Conservation (phyloP, 805 yeast species). For the Nakazawaea holstii region DNA sequence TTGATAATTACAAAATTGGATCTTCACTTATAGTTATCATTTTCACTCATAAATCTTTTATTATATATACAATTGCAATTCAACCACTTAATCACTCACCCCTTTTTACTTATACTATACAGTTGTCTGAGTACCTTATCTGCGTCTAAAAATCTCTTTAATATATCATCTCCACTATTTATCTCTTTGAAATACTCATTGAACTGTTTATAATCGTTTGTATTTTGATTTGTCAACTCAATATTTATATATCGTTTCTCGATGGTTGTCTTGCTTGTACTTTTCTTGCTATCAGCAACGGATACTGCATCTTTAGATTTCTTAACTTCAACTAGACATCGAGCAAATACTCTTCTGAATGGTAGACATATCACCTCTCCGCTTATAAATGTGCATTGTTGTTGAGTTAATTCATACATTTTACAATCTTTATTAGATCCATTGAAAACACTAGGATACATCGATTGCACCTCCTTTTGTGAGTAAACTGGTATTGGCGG, state of each 20-base stretch:
- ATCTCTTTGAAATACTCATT: slow-evolving; percentile 10
- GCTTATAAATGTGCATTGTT: slow-evolving; percentile 41
- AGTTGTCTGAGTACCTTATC: slow-evolving; percentile 22
- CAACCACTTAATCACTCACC: too few species aligned
- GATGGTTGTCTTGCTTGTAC: background rate
- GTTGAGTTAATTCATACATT: slow-evolving; percentile 38
- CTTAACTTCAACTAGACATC: slow-evolving; percentile 29
- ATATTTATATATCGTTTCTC: slow-evolving; percentile 15
- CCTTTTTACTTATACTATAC: background rate
- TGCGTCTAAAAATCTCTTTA: slow-evolving; percentile 25
- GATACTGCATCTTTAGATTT: slow-evolving; percentile 9
- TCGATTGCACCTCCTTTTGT: slow-evolving; percentile 27
- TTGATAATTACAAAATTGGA: too few species aligned
- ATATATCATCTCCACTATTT: slow-evolving; percentile 9
- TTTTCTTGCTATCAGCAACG: background rate
- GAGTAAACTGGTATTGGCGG: slow-evolving; percentile 44
- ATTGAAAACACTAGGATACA: slow-evolving; percentile 21
- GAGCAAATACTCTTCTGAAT: slow-evolving; percentile 39
- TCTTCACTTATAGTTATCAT: too few species aligned
- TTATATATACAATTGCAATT: too few species aligned
- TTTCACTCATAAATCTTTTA: too few species aligned
- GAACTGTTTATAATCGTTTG: slow-evolving; percentile 24
- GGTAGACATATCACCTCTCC: slow-evolving; percentile 40
- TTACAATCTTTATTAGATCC: slow-evolving; percentile 20
- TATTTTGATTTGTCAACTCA: slow-evolving; percentile 32